phyloP scores from a whole-genome alignment of 305 asterid species.

The Fraxinus baroniana region DNA sequence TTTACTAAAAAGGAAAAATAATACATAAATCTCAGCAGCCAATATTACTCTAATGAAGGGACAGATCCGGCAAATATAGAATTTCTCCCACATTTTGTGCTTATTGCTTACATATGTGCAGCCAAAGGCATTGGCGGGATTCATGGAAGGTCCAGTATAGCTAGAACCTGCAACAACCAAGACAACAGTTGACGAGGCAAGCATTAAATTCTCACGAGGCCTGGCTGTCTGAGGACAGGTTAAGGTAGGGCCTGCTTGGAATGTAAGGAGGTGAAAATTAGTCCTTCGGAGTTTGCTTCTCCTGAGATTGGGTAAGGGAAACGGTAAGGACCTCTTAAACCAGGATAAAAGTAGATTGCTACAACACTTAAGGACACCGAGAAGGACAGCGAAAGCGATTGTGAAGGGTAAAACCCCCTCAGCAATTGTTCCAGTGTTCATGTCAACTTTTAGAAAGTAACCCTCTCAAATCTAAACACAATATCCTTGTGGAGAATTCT shows the following conservation, averaged over 20 bases:
- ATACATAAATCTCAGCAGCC: not conserved
- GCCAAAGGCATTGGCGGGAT: not conserved
- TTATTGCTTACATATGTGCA: not conserved
- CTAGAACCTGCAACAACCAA: not conserved
- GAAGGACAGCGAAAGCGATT: not conserved
- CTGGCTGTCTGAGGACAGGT: not conserved
- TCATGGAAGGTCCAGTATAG: not conserved
- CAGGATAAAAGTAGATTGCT: not conserved
- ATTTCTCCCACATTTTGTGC: not conserved
- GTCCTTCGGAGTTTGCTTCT: not conserved
- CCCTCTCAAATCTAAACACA: not conserved
- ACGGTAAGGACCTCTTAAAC: not conserved
- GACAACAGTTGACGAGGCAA: not conserved
- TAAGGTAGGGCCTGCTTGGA: not conserved
- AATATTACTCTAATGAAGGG: not conserved
- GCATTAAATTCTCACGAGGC: not conserved
- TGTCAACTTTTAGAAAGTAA: not conserved
- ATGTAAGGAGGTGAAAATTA: not conserved
- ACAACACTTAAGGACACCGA: not conserved
- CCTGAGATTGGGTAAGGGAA: not conserved
- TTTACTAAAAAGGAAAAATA: not conserved
- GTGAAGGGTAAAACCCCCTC: not conserved
- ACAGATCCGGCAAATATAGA: not conserved
- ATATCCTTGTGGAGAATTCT: not conserved
- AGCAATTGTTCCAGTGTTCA: constrained; percentile 1